Base-by-base conservation (phyloP, 2,329 filamentous ascomycete genomes). In the Dothiorella sarmentorum region DNA sequence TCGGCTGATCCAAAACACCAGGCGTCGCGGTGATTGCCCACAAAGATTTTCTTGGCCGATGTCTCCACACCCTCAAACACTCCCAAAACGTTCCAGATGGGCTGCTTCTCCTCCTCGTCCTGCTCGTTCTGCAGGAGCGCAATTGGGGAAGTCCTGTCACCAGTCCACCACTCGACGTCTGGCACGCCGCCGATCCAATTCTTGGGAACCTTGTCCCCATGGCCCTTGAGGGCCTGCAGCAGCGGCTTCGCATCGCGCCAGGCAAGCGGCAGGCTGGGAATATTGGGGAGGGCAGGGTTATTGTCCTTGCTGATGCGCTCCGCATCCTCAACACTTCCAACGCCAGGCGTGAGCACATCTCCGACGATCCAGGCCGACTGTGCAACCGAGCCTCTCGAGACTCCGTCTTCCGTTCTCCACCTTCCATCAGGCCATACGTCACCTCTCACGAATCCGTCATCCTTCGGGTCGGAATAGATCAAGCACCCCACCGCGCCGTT, bases 21-120 rank as follows among this genome's bases (percentile, higher is more conserved):
- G 0, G 91, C 85, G 73, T 99, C 94, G 18, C 94, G 90, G 70
- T 96, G 93, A 72, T 92, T 97, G 53, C 94, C 94, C 58, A 99
- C 82, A 59, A 97, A 87, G 68, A 97, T 86, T 59, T 87, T 89
- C 74, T 96, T 93, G 61, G 89, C 84, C 1, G 81, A 80, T 69
- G 94, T 87, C 73, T 97, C 94, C 59, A 90, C 80, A n/a, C 94
- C 94, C 11, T 81, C 76, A 53, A 99, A 92, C 57, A 86, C 83
- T 29, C 90, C 92, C 67, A 96, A 85, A 0, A 97, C 85, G 68
- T 99, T 99, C 83, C 90, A 96, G 61, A 99, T 94, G 5, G 87
- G 85, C 71, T 96, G 90, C 69, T 88, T 81, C 60, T 88, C 83
- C 11, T 85, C 82, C 69, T 96, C 91, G 65, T 96, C 91, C 70